phyloP scores from a whole-genome alignment of 345 rosid species.

The Tarenaya hassleriana region DNA sequence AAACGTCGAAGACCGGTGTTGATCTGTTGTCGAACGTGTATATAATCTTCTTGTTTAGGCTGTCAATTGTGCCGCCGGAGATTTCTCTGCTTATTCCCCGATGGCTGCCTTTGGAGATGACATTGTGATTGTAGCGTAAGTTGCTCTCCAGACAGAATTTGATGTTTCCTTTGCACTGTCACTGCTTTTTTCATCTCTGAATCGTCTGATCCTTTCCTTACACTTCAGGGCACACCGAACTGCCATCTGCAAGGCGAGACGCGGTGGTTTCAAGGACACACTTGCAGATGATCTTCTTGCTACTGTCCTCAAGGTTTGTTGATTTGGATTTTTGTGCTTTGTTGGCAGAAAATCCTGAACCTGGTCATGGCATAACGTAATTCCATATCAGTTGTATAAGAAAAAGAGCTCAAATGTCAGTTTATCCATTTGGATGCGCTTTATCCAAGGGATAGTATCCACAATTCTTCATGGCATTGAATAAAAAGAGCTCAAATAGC shows the following conservation, averaged over 20 bases:
- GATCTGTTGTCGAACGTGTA: not conserved
- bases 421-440: not conserved
- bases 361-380: too few species aligned
- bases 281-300: conserved; percentile 78
- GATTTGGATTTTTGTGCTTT: not conserved
- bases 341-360: not conserved
- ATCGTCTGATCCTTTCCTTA: not conserved
- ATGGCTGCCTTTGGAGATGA: conserved; percentile 77
- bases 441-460: not conserved
- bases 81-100: conserved; percentile 47
- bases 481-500: too few species aligned
- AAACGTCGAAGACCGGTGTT: too few species aligned
- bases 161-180: not conserved
- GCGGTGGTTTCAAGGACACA: conserved; percentile 95
- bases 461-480: not conserved
- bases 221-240: conserved; percentile 71
- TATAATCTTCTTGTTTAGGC: conserved; percentile 35
- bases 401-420: too few species aligned
- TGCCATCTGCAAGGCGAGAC: conserved; percentile 79
- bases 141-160: conserved; percentile 11
- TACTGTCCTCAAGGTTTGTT: conserved; percentile 69
- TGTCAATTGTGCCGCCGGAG: conserved; percentile 63
- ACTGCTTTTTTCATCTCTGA: not conserved
- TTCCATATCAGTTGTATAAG: not conserved
- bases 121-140: conserved; percentile 90